Evolutionary conservation across 140 eudicot genomes (phyloP).

Genomic region (Anethum foeniculum): DNA sequence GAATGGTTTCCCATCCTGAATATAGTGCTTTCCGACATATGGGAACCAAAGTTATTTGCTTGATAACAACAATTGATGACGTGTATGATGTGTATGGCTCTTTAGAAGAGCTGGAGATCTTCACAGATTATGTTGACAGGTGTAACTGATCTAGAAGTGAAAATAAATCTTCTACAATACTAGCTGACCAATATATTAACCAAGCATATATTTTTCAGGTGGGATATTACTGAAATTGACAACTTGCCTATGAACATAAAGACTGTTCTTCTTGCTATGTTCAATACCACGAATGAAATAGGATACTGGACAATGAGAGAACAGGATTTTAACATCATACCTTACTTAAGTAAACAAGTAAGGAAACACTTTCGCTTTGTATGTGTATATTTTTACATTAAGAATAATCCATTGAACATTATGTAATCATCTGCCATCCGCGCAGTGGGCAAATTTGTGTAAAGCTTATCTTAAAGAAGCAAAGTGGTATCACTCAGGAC

Average conservation of each 20-base stretch:
- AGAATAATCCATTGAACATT: too few relatives aligned
- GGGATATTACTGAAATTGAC: neutral
- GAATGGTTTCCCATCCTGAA: neutral
- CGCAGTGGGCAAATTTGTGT: neutral
- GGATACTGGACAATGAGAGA: neutral
- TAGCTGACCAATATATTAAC: too few relatives aligned
- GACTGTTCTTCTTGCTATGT: neutral
- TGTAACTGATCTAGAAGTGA: too few relatives aligned
- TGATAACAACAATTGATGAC: conserved; percentile 12
- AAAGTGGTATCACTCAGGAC: neutral
- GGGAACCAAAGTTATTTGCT: conserved; percentile 1
- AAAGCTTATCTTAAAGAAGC: neutral
- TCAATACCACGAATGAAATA: neutral
- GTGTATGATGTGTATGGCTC: conserved; percentile 17
- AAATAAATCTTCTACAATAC: too few relatives aligned
- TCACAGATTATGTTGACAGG: conserved; percentile 11
- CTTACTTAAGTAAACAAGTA: neutral
- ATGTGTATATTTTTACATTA: too few relatives aligned
- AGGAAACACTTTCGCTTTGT: neutral
- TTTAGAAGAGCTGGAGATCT: conserved; percentile 5
- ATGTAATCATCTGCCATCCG: too few relatives aligned
- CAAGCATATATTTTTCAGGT: neutral
- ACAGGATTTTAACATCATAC: neutral
- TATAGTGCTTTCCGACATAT: neutral
- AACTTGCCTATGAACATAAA: neutral